phyloP scores from a whole-genome alignment of 192 early-diverging fungal genomes.

The Lunasporangiospora selenospora region DNA sequence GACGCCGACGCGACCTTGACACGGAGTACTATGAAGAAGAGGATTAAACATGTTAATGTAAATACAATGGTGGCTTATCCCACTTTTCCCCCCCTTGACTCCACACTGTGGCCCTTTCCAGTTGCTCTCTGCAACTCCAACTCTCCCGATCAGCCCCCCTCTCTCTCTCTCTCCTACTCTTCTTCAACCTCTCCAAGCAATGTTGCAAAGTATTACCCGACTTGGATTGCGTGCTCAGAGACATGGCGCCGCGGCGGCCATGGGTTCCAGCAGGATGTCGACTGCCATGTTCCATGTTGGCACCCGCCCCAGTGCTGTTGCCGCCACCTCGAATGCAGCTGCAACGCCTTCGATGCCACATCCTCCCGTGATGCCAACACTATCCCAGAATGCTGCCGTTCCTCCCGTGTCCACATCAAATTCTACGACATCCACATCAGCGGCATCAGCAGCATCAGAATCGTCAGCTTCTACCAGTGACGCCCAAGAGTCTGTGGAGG shows the following conservation, averaged over 20 bases:
- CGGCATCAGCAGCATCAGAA: neutral
- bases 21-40: constrained; percentile 41
- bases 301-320: constrained; percentile 10
- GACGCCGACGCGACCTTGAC: constrained; percentile 12
- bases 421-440: neutral
- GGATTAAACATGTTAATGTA: too few relatives aligned
- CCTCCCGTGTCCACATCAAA: neutral
- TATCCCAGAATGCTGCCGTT: neutral
- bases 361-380: constrained; percentile 30
- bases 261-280: constrained; percentile 2
- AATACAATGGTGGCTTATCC: too few relatives aligned
- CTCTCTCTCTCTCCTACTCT: neutral
- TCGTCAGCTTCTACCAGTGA: neutral
- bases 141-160: too few relatives aligned
- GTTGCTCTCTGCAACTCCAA: too few relatives aligned
- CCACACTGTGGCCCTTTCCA: too few relatives aligned
- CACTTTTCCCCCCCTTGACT: too few relatives aligned
- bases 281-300: constrained; percentile 24
- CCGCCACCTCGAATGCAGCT: constrained; percentile 25
- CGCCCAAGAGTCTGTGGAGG: neutral
- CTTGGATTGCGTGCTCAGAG: constrained; percentile 1
- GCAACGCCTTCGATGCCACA: constrained; percentile 34
- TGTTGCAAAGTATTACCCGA: constrained; percentile 21
- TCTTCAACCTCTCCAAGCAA: constrained; percentile 8
- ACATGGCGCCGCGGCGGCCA: neutral